Base-by-base conservation (phyloP, 1,284 basidiomycete genomes). In the Moesziomyces sp. region DNA sequence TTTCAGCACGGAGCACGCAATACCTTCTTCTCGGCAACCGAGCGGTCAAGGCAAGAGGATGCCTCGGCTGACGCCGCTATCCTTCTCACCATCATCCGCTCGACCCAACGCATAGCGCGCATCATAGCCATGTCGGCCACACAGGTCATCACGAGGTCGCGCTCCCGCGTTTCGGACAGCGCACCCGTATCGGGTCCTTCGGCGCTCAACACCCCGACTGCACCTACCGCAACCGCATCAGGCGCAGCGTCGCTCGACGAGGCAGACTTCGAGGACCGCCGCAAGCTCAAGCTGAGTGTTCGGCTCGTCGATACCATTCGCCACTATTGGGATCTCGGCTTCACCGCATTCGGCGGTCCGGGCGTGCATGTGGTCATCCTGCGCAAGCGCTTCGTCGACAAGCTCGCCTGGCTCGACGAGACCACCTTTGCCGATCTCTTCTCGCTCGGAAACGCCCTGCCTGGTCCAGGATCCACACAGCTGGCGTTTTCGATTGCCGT, bases 381-480 rank as follows among this genome's bases (percentile, higher is more conserved):
- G 10, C 68, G 72, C 57, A 58, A 65, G 23, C 67, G 67, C 8
- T 81, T 80, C 45, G 78, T 80, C 46, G 77, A 80, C 30, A 55
- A 66, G 23, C 58, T 77, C 26, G 59, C 54, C 14, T 82, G 79
- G 79, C 35, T 82, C 23, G 77, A 79, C 42, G 61, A 53, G 52
- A 77, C 69, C 47, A 77, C 63, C 24, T 84, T 70, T 65, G 64
- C 75, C 46, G 86, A 87, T 59, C 82, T 87, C 38, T 86, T 87
- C 56, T 83, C 85, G 11, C 80, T 87, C 13, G 84, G 85, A n/a
- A 86, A 86, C 52, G 85, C 86, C 0, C 81, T 86, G 0, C 85
- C 86, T 0, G 86, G 86, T 16, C 86, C 86, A 0, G 86, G 84
- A 3, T 84, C 79, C 4, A 86, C 86, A 0, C 86, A 87, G 74